Evolutionary conservation across 192 early-diverging fungal species (phyloP), one percentile per base, ranked within the genome.

Genomic region (Backusella tarrabulga): DNA sequence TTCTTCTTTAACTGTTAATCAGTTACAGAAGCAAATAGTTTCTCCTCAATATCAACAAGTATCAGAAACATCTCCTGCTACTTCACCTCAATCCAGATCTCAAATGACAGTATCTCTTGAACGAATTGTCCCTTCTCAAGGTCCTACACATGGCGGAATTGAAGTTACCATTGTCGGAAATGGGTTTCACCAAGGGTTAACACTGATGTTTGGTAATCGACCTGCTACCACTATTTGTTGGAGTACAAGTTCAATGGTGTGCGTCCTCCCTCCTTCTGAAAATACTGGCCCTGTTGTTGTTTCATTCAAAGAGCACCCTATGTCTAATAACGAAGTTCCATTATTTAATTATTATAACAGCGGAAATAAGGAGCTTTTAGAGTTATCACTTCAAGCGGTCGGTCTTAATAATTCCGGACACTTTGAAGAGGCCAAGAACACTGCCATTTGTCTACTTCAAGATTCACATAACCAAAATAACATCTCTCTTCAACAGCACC

Each of bases 141-240:
- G 96, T 11, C 97, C 97, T 0, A 87, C 93, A 42, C 89, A 89
- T 78, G 97, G 97, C 63, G 97, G 97, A 4, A 87, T 92, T n/a
- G 93, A 93, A 50, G 85, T 97, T 4, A 95, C 95, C 19, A 85
- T 98, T 35, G 79, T 93, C 8, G 97, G 97, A 6, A 87, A 85
- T 32, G 91, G 92, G 54, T 96, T 97, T 83, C 88, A 90, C 76
- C 88, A 90, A 82, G 76, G 95, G 83, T 50, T 88, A 26, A 88
- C 83, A 4, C 83, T 83, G n/a, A 76, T 91, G 74, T 97, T 97
- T 86, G 95, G 95, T 32, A 88, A 88, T 11, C 74, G 84, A 6
- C 88, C 89, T 26, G 94, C 94, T 0, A 84, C 90, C 11, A 93
- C 94, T 6, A 91, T 93, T 67, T 93, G 90, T 68, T 92, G 94